Evolutionary conservation across 352 stramenopile species (phyloP), one percentile per base, ranked within the genome.

Genomic region (Phytophthora kernoviae): DNA sequence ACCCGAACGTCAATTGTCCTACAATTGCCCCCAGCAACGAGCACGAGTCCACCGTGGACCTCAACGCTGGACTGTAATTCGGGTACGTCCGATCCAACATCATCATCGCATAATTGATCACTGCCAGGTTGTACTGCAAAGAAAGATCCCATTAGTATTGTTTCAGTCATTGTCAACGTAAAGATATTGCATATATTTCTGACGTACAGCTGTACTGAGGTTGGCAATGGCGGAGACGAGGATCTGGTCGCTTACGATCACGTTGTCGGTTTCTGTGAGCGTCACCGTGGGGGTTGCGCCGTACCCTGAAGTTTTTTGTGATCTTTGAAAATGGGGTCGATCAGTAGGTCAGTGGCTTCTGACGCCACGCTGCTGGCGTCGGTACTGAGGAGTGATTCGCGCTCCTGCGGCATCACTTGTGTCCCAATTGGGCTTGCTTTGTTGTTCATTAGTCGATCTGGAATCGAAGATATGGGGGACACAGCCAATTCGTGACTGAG

Each of bases 1-100:
- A 93, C 12, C 87, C 87, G 49, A 94, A 93, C 21, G 81, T 84
- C 43, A 93, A 68, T 58, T 93, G 84, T 4, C 84, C 87, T 20
- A 83, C 60, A 48, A 96, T 91, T n/a, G 84, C 87, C 3, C 87
- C 87, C 2, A 89, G 69, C 18, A 96, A 70, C 22, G 84, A 90
- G 55, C 79, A 88, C 11, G 85, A 79, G 37, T 79, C 78, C 21
- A 95, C 78, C 5, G 74, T 78, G 5, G 84, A 92, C 21, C 80
- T 81, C 22, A 89, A 42, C 34, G 74, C 73, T 5, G 82, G 68
- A 46, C 65, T 83, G 18, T 72, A 83, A 15, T 78, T 61, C 1
- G 76, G 79, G 44, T 83, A 87, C 57, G 72, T 80, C 46, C 70
- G 59, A 26, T 75, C 44, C 46, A 84, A 59, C 65, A 92, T 79